phyloP scores from a whole-genome alignment of 208 protist species.

The Leishmania martiniquensis region DNA sequence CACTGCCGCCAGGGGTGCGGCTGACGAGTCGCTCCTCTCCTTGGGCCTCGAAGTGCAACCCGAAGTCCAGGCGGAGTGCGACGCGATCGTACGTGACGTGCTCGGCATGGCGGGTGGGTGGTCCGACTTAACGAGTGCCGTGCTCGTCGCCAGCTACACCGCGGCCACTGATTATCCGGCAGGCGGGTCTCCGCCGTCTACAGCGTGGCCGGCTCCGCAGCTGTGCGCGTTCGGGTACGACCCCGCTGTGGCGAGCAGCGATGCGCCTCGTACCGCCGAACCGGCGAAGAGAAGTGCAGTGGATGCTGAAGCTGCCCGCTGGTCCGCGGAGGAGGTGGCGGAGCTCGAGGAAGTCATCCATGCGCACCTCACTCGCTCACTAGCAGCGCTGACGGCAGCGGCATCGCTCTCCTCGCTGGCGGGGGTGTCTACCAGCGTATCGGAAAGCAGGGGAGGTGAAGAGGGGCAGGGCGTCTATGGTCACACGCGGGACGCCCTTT shows the following conservation, averaged over 20 bases:
- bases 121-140: slow-evolving; percentile 28
- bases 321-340: slow-evolving; percentile 4
- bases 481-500: background rate
- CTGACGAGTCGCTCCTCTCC: background rate
- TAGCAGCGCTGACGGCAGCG: background rate
- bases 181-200: background rate
- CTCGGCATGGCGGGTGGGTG: slow-evolving; percentile 59
- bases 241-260: background rate
- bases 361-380: background rate
- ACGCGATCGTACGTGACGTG: slow-evolving; percentile 48
- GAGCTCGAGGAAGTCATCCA: slow-evolving; percentile 20
- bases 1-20: slow-evolving; percentile 2
- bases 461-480: background rate
- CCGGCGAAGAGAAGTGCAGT: background rate
- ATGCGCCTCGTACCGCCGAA: background rate
- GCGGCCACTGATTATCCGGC: background rate
- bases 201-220: slow-evolving; percentile 1
- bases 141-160: background rate
- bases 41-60: slow-evolving; percentile 3
- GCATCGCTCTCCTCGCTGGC: background rate
- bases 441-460: background rate
- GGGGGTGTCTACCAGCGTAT: background rate
- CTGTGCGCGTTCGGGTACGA: no score
- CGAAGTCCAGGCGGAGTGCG: slow-evolving; percentile 50
- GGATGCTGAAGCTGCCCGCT: background rate